Base-by-base conservation (phyloP, 1,284 basidiomycete species). In the Ustilago nuda region DNA sequence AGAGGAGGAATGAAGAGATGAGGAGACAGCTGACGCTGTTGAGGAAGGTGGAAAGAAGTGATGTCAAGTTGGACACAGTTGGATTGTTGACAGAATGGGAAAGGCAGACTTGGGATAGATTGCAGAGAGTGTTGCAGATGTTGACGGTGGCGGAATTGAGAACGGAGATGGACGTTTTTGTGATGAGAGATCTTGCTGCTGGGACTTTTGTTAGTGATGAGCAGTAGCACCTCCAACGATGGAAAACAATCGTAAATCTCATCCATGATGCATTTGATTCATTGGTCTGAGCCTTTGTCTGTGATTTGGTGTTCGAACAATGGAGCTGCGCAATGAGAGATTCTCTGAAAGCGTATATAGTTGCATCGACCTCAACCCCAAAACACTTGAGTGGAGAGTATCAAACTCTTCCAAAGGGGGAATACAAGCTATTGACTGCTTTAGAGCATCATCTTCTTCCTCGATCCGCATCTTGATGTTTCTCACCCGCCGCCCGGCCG, bases 401-500 rank as follows among this genome's bases (percentile, higher is more conserved):
- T 39, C 37, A 39, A 39, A 39, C 37, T 39, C 37, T 39, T 39
- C 37, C 37, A 39, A 39, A 3, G 23, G 23, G 23, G 23, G 23
- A 27, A 27, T 27, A 27, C 23, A 27, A 27, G 23, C 23, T 27
- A 27, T 39, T 39, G 37, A n/a, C 36, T 39, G 37, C 37, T 39
- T 19, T n/a, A 27, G 23, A 27, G 23, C n/a, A 39, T 36, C 54
- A 15, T 41, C 39, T 41, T 15, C 37, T 43, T 53, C 15, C 13
- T 9, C 17, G 15, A 23, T 9, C 17, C 23, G 23, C 35, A 32
- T 30, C 30, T 2, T 43, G 56, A 15, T 37, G 23, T 32, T 37
- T 45, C 43, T 45, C 19, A 7, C 12, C 30, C 17, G 94, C 19
- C 1, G n/a, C n/a, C n/a, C n/a, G n/a, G n/a, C n/a, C 87, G 23